Conservation (phyloP, 2,329 filamentous ascomycete genomes). For the Aureobasidium sp. region DNA sequence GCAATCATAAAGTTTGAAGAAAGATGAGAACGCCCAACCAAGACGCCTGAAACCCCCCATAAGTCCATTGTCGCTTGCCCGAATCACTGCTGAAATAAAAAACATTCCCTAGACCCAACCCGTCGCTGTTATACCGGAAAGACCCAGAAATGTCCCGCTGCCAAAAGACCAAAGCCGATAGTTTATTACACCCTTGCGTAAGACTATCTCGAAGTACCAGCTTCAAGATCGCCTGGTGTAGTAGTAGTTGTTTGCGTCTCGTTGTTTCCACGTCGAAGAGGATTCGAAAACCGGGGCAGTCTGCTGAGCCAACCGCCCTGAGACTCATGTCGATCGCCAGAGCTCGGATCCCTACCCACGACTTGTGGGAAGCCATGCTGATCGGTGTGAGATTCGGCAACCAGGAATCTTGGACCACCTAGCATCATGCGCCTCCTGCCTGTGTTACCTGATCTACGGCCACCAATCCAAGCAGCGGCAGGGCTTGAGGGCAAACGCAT, state of each 20-base stretch:
- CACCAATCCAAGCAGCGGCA: slow-evolving; percentile 24
- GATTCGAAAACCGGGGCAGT: slow-evolving; percentile 20
- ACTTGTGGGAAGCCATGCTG: slow-evolving; percentile 4
- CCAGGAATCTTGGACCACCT: slow-evolving; percentile 23
- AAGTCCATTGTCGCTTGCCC: neutral
- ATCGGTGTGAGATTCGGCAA: slow-evolving; percentile 15
- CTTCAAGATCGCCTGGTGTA: slow-evolving; percentile 25
- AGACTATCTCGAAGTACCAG: slow-evolving; percentile 19
- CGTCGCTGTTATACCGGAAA: slow-evolving; percentile 6
- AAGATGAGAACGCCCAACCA: neutral
- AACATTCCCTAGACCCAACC: neutral
- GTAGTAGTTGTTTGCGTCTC: slow-evolving; percentile 6
- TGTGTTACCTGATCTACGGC: slow-evolving; percentile 19
- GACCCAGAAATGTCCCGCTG: neutral
- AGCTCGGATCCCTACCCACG: neutral
- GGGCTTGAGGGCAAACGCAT: slow-evolving; percentile 22
- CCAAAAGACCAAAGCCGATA: neutral
- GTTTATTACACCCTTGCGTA: neutral
- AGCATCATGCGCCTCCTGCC: slow-evolving; percentile 25
- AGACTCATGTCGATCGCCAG: neutral
- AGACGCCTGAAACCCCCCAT: neutral
- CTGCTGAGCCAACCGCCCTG: slow-evolving; percentile 22
- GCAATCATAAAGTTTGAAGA: neutral
- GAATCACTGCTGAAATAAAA: neutral
- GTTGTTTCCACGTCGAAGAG: slow-evolving; percentile 21